Evolutionary conservation across 176 grass and related monocot genomes (phyloP), one percentile per base, ranked within the genome.

Genomic region (Phoenix roebelenii): DNA sequence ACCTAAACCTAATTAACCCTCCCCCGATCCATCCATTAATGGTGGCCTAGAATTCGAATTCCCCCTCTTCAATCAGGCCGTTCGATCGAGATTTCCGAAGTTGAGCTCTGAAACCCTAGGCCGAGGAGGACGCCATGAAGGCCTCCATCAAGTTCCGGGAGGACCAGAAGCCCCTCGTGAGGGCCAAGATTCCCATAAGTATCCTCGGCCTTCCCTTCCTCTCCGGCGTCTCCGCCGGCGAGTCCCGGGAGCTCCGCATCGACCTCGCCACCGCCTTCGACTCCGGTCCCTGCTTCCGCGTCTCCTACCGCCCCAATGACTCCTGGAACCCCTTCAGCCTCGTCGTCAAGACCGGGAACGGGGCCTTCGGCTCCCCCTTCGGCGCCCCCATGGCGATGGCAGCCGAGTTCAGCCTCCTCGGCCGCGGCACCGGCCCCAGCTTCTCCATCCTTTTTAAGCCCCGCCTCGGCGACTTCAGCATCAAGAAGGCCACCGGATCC

Each of bases 61-160:
- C 35, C 10, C 35, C 35, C 35, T 44, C 7, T 12, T 44, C 7
- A 9, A 12, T 44, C 7, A 20, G 35, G 9, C 10, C 9, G 35
- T 1, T 30, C 28, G 6, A 30, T 12, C 10, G 35, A 44, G 35
- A 12, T 7, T 9, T 12, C 2, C 9, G 10, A 44, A 44, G 35
- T 44, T 9, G 35, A 44, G 10, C 35, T 44, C 35, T 44, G 35
- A 44, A 44, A 44, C 35, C 76, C 10, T 3, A 52, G 59, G 50
- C 71, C 54, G 76, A 19, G 62, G 52, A 18, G 62, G 15, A 23
- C 0, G 14, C 59, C 14, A 73, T 73, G 70, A 73, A 73, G 59
- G 70, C 70, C 6, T 73, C 59, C 12, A 52, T 73, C 70, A 73
- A 73, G 18, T 55, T 73, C 70, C 26, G 28, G 12, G 70, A 73